Evolutionary conservation across 2,329 filamentous ascomycete species (phyloP).

Genomic region (Dactylonectria estremocensis): DNA sequence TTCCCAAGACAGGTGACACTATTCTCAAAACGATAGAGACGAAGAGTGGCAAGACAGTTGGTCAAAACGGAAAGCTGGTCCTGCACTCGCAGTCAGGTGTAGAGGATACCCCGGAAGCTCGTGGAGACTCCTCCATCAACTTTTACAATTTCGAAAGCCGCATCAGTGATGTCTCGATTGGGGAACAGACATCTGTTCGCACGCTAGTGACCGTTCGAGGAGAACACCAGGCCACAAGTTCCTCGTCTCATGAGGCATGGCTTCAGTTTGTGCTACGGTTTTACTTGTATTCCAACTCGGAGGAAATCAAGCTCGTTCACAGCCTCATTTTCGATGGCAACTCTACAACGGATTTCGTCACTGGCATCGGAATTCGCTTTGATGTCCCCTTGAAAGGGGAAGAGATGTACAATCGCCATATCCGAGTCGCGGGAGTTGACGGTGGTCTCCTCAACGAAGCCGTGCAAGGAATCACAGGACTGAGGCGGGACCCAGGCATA

Average conservation of each 20-base stretch:
- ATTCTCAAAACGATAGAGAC: slow-evolving; percentile 59
- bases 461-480: slow-evolving; percentile 72
- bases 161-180: slow-evolving; percentile 66
- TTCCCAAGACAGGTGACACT: slow-evolving; percentile 59
- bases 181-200: slow-evolving; percentile 52
- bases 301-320: slow-evolving; percentile 69
- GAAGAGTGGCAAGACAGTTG: slow-evolving; percentile 59
- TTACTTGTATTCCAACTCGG: slow-evolving; percentile 71
- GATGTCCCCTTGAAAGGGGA: slow-evolving; percentile 67
- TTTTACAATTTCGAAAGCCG: slow-evolving; percentile 64
- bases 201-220: slow-evolving; percentile 64
- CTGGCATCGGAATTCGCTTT: slow-evolving; percentile 69
- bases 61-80: slow-evolving; percentile 65
- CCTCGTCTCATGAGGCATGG: slow-evolving; percentile 59
- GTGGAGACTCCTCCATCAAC: slow-evolving; percentile 52
- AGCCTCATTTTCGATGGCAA: slow-evolving; percentile 70
- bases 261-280: slow-evolving; percentile 68
- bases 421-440: slow-evolving; percentile 69
- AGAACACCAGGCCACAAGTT: slow-evolving; percentile 53
- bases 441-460: slow-evolving; percentile 71
- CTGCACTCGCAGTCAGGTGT: slow-evolving; percentile 67
- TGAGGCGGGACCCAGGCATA: slow-evolving; percentile 68
- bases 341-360: slow-evolving; percentile 65
- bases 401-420: slow-evolving; percentile 71
- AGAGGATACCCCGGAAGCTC: slow-evolving; percentile 49